Evolutionary conservation across 495 filamentous ascomycete genomes (phyloP).

Genomic region (Annulohypoxylon moriforme): DNA sequence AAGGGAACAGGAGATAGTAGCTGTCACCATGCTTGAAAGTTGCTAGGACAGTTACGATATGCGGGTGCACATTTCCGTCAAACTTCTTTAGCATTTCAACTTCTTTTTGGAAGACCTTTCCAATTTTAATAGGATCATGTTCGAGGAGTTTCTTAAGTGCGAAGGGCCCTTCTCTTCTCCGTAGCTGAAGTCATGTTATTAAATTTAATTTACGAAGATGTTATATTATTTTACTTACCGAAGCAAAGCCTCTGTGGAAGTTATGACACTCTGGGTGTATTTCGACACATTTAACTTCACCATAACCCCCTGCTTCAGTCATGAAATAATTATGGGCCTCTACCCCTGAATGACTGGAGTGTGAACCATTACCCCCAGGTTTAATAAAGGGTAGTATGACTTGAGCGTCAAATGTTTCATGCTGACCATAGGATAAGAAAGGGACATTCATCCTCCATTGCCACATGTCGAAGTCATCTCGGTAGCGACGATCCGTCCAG

Average conservation of each 20-base stretch:
- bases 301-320: constrained; percentile 12
- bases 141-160: constrained; percentile 10
- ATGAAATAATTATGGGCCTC: background rate
- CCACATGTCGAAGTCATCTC: constrained; percentile 6
- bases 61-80: constrained; percentile 23
- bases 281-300: constrained; percentile 10
- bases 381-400: constrained; percentile 4
- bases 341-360: background rate
- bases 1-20: constrained; percentile 40
- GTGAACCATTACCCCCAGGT: background rate
- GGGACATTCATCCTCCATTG: constrained; percentile 23
- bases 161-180: constrained; percentile 11
- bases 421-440: background rate
- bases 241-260: background rate
- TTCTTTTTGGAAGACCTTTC: constrained; percentile 18
- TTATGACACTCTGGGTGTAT: constrained; percentile 18
- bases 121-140: background rate
- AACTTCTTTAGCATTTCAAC: constrained; percentile 41
- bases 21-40: constrained; percentile 34
- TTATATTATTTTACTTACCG: background rate
- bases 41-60: constrained; percentile 39
- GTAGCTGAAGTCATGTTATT: constrained; percentile 2
- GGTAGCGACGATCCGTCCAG: background rate
- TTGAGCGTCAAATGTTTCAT: background rate
- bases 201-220: background rate